Conservation (phyloP, 805 yeast species). For the Hanseniaspora vineae region DNA sequence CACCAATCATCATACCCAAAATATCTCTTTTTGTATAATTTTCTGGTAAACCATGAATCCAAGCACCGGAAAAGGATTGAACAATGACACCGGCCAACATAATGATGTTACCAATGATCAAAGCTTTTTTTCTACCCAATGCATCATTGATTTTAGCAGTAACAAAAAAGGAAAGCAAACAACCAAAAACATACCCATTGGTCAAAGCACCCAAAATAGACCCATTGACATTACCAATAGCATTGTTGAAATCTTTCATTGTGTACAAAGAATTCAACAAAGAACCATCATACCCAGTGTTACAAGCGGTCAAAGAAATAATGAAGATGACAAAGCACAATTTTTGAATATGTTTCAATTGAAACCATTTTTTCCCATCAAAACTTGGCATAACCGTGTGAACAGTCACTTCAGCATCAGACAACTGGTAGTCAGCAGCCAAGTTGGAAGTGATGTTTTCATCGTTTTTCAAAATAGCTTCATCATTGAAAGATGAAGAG, state of each 20-base stretch:
- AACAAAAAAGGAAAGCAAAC: constrained; percentile 19
- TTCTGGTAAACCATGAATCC: constrained; percentile 22
- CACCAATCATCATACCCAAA: constrained; percentile 26
- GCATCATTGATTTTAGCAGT: constrained; percentile 24
- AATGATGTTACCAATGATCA: constrained; percentile 13
- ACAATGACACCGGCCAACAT: constrained; percentile 9
- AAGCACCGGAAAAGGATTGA: constrained; percentile 10
- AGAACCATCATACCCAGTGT: constrained; percentile 36
- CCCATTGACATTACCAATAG: constrained; percentile 29
- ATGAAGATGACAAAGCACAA: constrained; percentile 29
- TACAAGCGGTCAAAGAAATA: constrained; percentile 34
- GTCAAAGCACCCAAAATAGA: constrained; percentile 29
- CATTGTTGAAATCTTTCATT: constrained; percentile 27
- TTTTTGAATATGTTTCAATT: constrained; percentile 26
- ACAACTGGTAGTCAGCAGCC: neutral
- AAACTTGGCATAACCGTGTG: constrained; percentile 10
- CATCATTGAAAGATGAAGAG: neutral
- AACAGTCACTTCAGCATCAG: constrained; percentile 2
- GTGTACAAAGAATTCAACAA: constrained; percentile 40
- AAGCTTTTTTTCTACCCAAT: constrained; percentile 28
- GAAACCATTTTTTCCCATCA: constrained; percentile 22
- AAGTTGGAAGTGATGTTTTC: neutral
- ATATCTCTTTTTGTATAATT: constrained; percentile 28
- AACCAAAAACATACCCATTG: constrained; percentile 33
- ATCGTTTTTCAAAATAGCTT: neutral